Evolutionary conservation across 441 rosid species (phyloP).

Genomic region (Gossypium schwendimanii): DNA sequence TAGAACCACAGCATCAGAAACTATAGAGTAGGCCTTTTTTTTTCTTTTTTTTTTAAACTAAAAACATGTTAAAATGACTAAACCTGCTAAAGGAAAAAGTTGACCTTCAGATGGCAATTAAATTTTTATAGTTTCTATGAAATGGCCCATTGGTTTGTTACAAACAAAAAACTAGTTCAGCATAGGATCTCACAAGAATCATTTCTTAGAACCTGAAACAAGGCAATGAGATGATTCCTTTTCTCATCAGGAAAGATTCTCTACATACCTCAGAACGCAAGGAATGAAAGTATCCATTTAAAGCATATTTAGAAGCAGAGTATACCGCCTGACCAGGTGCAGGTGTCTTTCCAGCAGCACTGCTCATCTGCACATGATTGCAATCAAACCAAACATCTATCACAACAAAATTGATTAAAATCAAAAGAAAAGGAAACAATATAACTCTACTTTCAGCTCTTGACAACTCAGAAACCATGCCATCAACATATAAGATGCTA

Average conservation of each 20-base stretch:
- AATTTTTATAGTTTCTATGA: background rate
- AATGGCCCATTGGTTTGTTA: background rate
- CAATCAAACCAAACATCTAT: constrained; percentile 4
- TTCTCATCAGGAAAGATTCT: background rate
- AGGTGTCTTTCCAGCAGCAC: constrained; percentile 95
- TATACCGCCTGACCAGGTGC: constrained; percentile 91
- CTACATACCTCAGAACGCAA: constrained; percentile 81
- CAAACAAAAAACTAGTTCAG: background rate
- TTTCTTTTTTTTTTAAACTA: too few relatives aligned
- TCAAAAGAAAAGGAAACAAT: background rate
- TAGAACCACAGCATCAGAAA: too few relatives aligned
- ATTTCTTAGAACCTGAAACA: background rate
- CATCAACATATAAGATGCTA: background rate
- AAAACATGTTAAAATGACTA: too few relatives aligned
- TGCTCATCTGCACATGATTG: constrained; percentile 59
- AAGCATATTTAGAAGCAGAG: constrained; percentile 82
- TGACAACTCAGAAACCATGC: background rate
- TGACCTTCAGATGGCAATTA: too few relatives aligned
- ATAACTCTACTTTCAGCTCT: background rate
- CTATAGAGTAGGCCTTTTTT: too few relatives aligned
- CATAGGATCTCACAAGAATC: background rate
- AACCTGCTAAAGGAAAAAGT: too few relatives aligned
- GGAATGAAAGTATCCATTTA: constrained; percentile 81
- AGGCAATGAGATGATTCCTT: background rate
- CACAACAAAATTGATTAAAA: background rate